phyloP scores from a whole-genome alignment of 139 green algal species.

The Dunaliella primolecta region DNA sequence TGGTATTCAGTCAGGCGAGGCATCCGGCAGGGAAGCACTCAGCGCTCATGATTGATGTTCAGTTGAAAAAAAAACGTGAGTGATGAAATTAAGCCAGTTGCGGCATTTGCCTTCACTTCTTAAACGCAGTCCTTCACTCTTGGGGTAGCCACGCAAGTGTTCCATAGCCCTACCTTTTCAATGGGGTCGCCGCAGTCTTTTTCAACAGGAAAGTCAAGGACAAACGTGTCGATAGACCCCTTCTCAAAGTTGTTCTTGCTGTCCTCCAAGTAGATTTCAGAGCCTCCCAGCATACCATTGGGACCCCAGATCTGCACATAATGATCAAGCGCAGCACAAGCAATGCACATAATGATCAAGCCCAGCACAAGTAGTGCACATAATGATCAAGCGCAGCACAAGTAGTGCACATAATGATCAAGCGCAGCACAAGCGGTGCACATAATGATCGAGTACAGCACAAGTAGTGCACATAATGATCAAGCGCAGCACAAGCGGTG shows the following conservation, averaged over 20 bases:
- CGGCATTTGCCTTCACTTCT: no score
- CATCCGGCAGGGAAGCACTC: no score
- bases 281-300: constrained; percentile 38
- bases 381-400: background rate
- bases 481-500: background rate
- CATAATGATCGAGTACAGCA: background rate
- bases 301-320: constrained; percentile 36
- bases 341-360: background rate
- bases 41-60: no score
- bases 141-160: no score
- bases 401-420: background rate
- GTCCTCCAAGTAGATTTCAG: constrained; percentile 37
- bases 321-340: background rate
- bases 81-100: no score
- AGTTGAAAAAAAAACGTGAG: no score
- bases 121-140: no score
- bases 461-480: background rate
- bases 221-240: constrained; percentile 33
- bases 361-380: background rate
- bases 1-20: no score
- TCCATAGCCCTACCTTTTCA: constrained; percentile 8
- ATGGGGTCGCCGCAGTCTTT: constrained; percentile 41
- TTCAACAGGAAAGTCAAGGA: constrained; percentile 36
- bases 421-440: background rate
- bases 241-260: constrained; percentile 30